phyloP scores from a whole-genome alignment of 106 monocot species.

The Phalaenopsis aphrodite region DNA sequence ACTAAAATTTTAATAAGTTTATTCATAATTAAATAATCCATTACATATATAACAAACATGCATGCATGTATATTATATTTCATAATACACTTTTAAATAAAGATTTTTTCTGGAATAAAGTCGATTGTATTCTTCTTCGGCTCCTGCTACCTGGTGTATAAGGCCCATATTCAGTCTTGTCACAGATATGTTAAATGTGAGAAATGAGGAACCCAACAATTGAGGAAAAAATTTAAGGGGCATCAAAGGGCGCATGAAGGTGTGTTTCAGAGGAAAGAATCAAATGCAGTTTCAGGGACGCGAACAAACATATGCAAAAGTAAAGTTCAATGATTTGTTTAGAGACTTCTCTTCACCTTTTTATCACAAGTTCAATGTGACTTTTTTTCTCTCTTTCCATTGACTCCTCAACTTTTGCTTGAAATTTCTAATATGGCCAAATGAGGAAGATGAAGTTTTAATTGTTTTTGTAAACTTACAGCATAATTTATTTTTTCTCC shows the following conservation, averaged over 20 bases:
- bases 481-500: background rate
- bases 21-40: background rate
- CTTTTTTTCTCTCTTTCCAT: too few species aligned
- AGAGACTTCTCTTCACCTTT: background rate
- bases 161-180: slow-evolving; percentile 55
- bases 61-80: too few species aligned
- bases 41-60: too few species aligned
- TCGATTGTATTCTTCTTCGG: too few species aligned
- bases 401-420: background rate
- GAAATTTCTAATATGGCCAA: background rate
- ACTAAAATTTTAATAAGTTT: too few species aligned
- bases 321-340: slow-evolving; percentile 4
- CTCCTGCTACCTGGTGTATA: too few species aligned
- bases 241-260: slow-evolving; percentile 51
- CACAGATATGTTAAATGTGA: slow-evolving; percentile 63
- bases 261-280: slow-evolving; percentile 19
- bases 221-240: slow-evolving; percentile 74
- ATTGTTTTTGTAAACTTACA: too few species aligned
- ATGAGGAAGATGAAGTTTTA: too few species aligned
- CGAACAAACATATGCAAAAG: slow-evolving; percentile 43
- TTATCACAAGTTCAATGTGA: too few species aligned
- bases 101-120: too few species aligned
- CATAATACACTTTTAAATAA: too few species aligned
- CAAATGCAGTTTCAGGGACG: slow-evolving; percentile 53
- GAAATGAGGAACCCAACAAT: slow-evolving; percentile 54